Base-by-base conservation (phyloP, 2,329 filamentous ascomycete genomes). In the Claviceps spartinae region DNA sequence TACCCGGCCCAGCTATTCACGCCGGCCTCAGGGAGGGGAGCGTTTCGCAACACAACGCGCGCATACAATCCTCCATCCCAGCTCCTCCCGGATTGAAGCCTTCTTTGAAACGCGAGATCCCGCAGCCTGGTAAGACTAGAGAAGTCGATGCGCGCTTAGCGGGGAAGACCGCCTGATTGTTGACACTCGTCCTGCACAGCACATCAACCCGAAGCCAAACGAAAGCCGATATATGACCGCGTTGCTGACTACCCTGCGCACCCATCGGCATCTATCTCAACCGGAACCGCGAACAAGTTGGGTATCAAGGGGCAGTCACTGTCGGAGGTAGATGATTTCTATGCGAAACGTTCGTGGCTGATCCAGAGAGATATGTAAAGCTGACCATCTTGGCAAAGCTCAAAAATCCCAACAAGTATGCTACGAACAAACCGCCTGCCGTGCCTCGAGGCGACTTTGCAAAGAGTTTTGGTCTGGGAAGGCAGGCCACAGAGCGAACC, bases 11-110 rank as follows among this genome's bases (percentile, higher is more conserved):
- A 49, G 57, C 60, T 5, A 54, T 59, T 38, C 54, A 58, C 37
- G 54, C 57, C 54, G 59, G 56, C 13, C 70, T 82, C 16, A 65
- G 72, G 9, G 79, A 82, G 60, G 75, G 79, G 57, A 74, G 69
- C 60, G 76, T 81, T 7, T 81, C 79, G n/a, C 77, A 83, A 60
- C 71, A 69, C 65, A 83, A 84, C 62, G 65, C 73, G 44, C 75
- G 79, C 49, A 63, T 67, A 11, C 74, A 73, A 48, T 63, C 67
- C 1, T 62, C 71, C 0, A 69, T 69, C 40, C 68, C 68, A 50
- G 66, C 71, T 37, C 66, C 70, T 11, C 62, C 70, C n/a, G 52
- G 60, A 5, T 50, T 57, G 20, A 70, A 71, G 54, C 24, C 45
- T 14, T 68, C 67, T 13, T 52, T 75, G 54, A 83, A 83, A 67